Evolutionary conservation across 768 basidiomycete genomes (phyloP), one percentile per base, ranked within the genome.

Genomic region (Lactifluus pinguis): DNA sequence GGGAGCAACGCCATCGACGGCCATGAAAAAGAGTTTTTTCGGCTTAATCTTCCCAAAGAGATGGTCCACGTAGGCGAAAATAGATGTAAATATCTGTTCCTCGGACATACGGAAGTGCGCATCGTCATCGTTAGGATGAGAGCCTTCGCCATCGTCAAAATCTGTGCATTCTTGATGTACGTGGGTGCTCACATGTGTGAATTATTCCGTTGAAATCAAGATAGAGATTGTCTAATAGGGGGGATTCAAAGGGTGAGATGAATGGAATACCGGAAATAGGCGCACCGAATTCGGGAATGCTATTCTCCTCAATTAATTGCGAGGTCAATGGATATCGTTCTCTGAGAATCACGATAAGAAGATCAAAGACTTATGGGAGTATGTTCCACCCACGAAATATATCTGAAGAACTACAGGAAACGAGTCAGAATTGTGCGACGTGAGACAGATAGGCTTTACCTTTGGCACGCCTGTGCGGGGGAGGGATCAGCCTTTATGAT

Each of bases 301-400:
- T 93, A 77, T 98, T 97, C 78, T 97, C 94, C 73, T 95, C 85
- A 65, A 98, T 97, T 60, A 98, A 80, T 72, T 98, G 97, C 17
- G 95, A 98, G 15, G 95, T 99, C 66, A 99, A 82, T 53, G 97
- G 95, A 73, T 99, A 99, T 63, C 97, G 86, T 78, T 98, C 97
- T 63, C 93, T 95, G 69, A 2, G 9, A 25, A 36, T 21, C 15
- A 70, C 1, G 9, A 21, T 61, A 11, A 60, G 42, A 67, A 38
- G 38, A 32, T 19, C 29, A 8, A 8, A 19, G 0, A 19, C 14
- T 9, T 17, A 14, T 19, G 49, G 32, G 41, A 29, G 10, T 21
- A 6, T 6, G 36, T 11, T 41, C 11, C 4, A 76, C 89, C 68
- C 73, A 91, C 87, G 93, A 95, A 68, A 95, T 91, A 72, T 93